Conservation (phyloP, 1,284 basidiomycete species). For the Ceratobasidium theobromae region DNA sequence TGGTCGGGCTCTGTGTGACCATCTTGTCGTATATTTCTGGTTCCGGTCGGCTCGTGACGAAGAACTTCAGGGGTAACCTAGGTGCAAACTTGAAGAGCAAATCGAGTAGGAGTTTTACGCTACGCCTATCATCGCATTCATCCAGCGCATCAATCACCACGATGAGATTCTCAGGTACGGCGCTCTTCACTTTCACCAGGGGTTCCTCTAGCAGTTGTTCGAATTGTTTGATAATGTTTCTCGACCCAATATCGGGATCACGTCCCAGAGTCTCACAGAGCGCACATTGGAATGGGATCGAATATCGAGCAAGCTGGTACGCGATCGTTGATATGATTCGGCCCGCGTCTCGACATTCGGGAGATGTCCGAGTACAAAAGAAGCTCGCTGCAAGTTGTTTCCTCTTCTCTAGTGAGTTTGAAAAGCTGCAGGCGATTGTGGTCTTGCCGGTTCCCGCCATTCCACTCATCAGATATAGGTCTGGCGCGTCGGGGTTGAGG, state of each 20-base stretch:
- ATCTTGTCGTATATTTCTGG: background rate
- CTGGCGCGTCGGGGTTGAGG: background rate
- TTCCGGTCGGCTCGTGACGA: constrained; percentile 17
- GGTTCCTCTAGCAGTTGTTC: too few species aligned
- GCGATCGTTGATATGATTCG: background rate
- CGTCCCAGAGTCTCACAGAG: background rate
- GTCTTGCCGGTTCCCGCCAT: too few species aligned
- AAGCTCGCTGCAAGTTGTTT: constrained; percentile 8
- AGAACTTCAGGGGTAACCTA: too few species aligned
- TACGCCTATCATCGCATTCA: background rate
- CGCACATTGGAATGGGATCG: background rate
- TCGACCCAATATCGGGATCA: background rate
- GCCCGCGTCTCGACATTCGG: background rate
- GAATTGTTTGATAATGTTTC: too few species aligned
- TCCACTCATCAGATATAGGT: constrained; percentile 17
- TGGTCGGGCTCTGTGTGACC: background rate
- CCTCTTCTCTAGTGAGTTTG: background rate
- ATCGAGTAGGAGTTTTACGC: background rate
- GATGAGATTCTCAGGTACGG: background rate
- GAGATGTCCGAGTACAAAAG: background rate
- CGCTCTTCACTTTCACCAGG: background rate
- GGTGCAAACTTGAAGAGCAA: background rate
- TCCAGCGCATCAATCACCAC: constrained; percentile 22
- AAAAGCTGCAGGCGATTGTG: too few species aligned
- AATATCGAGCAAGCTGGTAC: constrained; percentile 9